Base-by-base conservation (phyloP, 2,329 filamentous ascomycete genomes). In the Gyromitra esculenta region DNA sequence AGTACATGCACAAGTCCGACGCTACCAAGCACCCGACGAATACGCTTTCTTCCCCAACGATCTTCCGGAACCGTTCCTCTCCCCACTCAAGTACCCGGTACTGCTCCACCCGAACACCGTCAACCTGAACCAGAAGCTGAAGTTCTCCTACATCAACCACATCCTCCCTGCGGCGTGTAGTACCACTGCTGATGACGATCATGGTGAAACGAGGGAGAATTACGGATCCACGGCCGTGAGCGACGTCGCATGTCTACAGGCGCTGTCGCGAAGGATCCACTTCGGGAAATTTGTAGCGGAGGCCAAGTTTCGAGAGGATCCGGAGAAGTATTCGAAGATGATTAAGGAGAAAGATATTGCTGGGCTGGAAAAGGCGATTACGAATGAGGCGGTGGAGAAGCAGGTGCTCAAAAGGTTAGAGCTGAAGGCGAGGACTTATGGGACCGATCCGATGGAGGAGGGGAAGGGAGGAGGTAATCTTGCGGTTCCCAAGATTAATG, bases 271-370 rank as follows among this genome's bases (percentile, higher is more conserved):
- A 54, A 88, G 96, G 71, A 96, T 99, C 80, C 96, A 99, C 84
- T 99, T 97, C 85, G 96, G 96, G 80, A 99, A 98, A 85, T 98
- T 98, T 82, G 96, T 99, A 7, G 96, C 96, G 56, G 96, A 99
- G 87, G 91, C 91, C 76, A 99, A 99, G 85, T 99, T 97, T 85
- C 88, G 89, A 81, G 91, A 91, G 60, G 92, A 98, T 80, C 88
- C 90, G 39, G 92, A 94, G 81, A 88, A 86, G 78, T 99, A 95
- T 83, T 94, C 92, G 5, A 87, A 86, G 78, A 84, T 98, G 84
- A 98, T 99, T 85, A 90, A 91, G 83, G 91, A 89, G 0, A 90
- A 87, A 77, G 94, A 99, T 83, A 87, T 92, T 5, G 86, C 90
- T 71, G 95, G 91, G 1, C 95, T 99, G 80, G 94, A 91, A 81